Conservation (phyloP, 2,329 filamentous ascomycete genomes). For the Fusarium floridanum region DNA sequence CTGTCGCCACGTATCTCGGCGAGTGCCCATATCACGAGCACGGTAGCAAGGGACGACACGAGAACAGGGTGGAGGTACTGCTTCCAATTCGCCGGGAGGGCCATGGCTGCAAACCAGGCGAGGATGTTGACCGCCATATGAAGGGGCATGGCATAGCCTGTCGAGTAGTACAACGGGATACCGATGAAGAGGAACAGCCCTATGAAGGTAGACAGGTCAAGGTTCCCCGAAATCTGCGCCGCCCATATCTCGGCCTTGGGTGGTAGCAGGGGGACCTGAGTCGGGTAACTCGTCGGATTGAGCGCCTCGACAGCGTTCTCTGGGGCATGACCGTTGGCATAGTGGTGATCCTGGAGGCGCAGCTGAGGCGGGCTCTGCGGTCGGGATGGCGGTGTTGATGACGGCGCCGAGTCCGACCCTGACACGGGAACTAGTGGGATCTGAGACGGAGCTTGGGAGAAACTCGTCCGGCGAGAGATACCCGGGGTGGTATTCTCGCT, state of each 20-base stretch:
- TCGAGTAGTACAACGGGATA: constrained; percentile 66
- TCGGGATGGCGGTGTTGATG: constrained; percentile 39
- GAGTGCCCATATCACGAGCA: constrained; percentile 66
- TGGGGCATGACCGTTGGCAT: constrained; percentile 34
- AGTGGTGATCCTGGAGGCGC: constrained; percentile 47
- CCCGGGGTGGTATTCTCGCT: constrained; percentile 43
- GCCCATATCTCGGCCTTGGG: constrained; percentile 66
- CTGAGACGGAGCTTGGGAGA: constrained; percentile 44
- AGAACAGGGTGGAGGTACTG: constrained; percentile 70
- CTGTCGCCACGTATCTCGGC: constrained; percentile 58
- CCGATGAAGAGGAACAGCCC: constrained; percentile 64
- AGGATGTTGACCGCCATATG: constrained; percentile 64
- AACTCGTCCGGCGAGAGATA: constrained; percentile 40
- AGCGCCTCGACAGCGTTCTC: constrained; percentile 38
- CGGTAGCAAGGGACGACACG: constrained; percentile 65
- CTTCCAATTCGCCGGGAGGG: constrained; percentile 62
- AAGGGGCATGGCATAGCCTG: constrained; percentile 64
- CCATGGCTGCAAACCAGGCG: constrained; percentile 63
- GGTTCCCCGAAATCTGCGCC: constrained; percentile 56
- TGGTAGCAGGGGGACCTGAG: constrained; percentile 57
- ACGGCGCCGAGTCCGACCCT: constrained; percentile 30
- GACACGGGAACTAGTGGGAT: constrained; percentile 34
- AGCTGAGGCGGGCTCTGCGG: constrained; percentile 45
- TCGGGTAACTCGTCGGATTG: constrained; percentile 42
- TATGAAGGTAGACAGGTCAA: constrained; percentile 61